Evolutionary conservation across 306 rosid species (phyloP), one percentile per base, ranked within the genome.

Genomic region (Cucurbita moschata): DNA sequence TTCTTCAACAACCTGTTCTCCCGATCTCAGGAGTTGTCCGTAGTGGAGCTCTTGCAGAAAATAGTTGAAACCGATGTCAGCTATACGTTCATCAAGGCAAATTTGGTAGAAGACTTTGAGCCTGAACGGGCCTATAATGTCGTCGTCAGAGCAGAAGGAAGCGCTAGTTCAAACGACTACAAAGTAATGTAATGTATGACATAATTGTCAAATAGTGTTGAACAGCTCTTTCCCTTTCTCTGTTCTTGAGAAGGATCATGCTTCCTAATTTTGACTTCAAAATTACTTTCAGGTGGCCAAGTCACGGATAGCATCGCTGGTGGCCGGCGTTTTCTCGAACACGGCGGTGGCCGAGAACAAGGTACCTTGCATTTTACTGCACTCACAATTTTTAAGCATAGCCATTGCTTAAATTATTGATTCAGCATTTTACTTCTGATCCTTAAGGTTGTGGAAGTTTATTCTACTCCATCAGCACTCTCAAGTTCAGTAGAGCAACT

Each of bases 171-270:
- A 35, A 85, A 79, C 97, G 99, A 94, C 96, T 91, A 85, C 92
- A 94, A 94, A 94, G 99, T 94, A 94, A 94, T 94, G 98, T 87
- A 94, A 94, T 93, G 98, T 90, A 90, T 92, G 96, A 92, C 72
- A 81, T 86, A 86, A 60, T 68, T 81, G 61, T 86, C 87, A 72
- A 38, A 43, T 66, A 65, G 19, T 66, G 72, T 42, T 6, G 23
- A 35, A 18, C 18, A 44, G 35, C n/a, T 66, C 21, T 66, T 66
- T 42, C 42, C 38, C 8, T 62, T 16, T 47, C 16, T 30, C 40
- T 77, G 83, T 47, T 77, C 72, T 78, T 71, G 73, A 51, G 77
- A 42, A 50, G 51, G n/a, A n/a, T 82, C 56, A 18, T 10, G 56
- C 21, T 37, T 38, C 4, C 43, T 62, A 39, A 30, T 72, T 52